These are phyloP conservation scores for Lasiosphaeria ovina DNA, from an alignment of 495 filamentous ascomycete species.

Conservation along the genomic window DNA sequence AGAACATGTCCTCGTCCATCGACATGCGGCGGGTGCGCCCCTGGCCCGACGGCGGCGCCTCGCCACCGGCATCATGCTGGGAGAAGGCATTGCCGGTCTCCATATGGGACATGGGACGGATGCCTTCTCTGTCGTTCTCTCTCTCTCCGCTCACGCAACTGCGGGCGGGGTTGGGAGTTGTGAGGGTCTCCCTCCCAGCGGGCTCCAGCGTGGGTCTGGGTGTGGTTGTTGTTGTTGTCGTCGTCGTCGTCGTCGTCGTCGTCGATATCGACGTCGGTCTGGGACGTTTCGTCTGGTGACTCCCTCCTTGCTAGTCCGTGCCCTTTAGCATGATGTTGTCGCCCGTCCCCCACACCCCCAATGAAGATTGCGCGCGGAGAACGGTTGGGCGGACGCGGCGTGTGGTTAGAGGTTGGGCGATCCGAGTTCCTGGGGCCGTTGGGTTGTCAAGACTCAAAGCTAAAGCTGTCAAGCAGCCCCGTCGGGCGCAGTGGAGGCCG, in stretches of 20 bases:
- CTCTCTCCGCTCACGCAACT: not conserved
- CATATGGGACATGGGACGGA: constrained; percentile 22
- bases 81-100: constrained; percentile 34
- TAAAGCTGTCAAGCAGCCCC: not conserved
- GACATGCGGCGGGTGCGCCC: constrained; percentile 37
- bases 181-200: not conserved
- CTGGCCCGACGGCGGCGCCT: constrained; percentile 20
- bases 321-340: constrained; percentile 21
- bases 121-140: constrained; percentile 4
- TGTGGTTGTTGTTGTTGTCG: constrained; percentile 11
- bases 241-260: constrained; percentile 4
- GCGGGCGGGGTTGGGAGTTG: not conserved
- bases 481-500: not conserved
- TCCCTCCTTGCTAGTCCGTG: constrained; percentile 26
- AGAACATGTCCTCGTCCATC: constrained; percentile 41
- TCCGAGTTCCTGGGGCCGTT: not conserved
- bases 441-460: not conserved
- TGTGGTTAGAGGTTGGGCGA: not conserved
- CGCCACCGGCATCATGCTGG: constrained; percentile 20
- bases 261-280: constrained; percentile 7
- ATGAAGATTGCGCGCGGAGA: constrained; percentile 3
- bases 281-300: constrained; percentile 11
- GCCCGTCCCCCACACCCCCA: constrained; percentile 16
- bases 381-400: not conserved
- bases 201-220: not conserved